These are phyloP conservation scores for Ilyonectria robusta DNA, from an alignment of 2,329 filamentous ascomycete species.

Conservation along the genomic window DNA sequence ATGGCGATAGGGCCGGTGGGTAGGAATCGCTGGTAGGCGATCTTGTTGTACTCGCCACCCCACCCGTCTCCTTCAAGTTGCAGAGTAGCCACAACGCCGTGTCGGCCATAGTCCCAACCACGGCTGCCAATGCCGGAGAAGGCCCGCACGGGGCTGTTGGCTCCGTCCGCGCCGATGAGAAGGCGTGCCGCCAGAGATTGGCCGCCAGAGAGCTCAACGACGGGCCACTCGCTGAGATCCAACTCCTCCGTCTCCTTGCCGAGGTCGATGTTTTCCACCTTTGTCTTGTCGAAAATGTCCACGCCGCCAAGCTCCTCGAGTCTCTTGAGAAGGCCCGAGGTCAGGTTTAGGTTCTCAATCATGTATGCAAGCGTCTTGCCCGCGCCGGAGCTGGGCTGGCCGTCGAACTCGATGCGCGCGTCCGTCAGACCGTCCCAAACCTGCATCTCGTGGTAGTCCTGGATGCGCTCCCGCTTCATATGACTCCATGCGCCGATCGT, in stretches of 20 bases:
- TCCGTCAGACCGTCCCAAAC: constrained; percentile 97
- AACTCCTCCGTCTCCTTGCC: constrained; percentile 78
- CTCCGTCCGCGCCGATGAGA: constrained; percentile 92
- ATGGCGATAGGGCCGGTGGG: constrained; percentile 93
- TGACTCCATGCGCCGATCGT: constrained; percentile 89
- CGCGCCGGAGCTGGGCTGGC: constrained; percentile 64
- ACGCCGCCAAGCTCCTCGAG: constrained; percentile 79
- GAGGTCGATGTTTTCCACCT: constrained; percentile 83
- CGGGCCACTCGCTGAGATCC: constrained; percentile 89
- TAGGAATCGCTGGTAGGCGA: constrained; percentile 95
- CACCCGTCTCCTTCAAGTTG: constrained; percentile 75
- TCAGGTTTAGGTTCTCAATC: constrained; percentile 94
- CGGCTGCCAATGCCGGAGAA: constrained; percentile 89
- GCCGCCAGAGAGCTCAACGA: constrained; percentile 80
- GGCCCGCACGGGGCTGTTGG: constrained; percentile 91
- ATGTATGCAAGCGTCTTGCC: constrained; percentile 89
- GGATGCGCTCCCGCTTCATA: constrained; percentile 79
- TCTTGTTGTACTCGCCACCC: constrained; percentile 71
- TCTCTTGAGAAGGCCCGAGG: constrained; percentile 80
- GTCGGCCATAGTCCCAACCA: constrained; percentile 94
- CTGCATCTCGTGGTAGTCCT: constrained; percentile 95
- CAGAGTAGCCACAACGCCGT: constrained; percentile 93
- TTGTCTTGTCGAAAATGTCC: constrained; percentile 81
- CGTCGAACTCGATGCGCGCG: constrained; percentile 91
- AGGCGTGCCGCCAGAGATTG: constrained; percentile 83